A percentile compares a stretch with the other conserved stretches of the same genome.
phyloP scores from a whole-genome alignment of 441 rosid species.

The Croton setiger region DNA sequence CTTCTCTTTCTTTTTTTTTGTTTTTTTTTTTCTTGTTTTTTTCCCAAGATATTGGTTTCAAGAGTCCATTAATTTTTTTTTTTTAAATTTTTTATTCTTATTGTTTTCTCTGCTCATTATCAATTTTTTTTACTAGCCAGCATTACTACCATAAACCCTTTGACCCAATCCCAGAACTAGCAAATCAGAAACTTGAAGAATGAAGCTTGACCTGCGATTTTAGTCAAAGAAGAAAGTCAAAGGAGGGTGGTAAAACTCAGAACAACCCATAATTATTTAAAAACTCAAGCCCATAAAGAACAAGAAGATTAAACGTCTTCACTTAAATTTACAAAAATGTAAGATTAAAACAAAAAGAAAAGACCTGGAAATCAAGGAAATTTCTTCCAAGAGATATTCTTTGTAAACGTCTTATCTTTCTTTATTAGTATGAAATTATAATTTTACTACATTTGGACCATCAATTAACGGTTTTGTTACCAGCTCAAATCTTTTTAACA shows the following conservation, averaged over 20 bases:
- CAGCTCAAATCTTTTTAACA: neutral
- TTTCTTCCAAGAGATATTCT: neutral
- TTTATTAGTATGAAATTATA: neutral
- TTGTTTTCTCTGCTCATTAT: neutral
- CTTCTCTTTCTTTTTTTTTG: neutral
- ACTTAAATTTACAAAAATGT: neutral
- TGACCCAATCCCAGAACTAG: conserved; percentile 18
- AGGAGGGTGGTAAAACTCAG: conserved; percentile 19
- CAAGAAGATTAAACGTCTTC: conserved; percentile 3
- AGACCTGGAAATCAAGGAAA: neutral
- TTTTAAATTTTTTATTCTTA: neutral
- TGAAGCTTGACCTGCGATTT: conserved; percentile 34
- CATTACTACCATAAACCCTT: conserved; percentile 5
- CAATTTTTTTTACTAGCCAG: conserved; percentile 9
- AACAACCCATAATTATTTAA: too few relatives aligned
- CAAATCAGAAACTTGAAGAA: conserved; percentile 25
- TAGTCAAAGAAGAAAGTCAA: conserved; percentile 28
- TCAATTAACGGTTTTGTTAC: neutral
- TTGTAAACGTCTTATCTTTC: neutral
- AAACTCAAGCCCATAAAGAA: neutral
- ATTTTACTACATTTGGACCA: neutral
- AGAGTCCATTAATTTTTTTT: neutral
- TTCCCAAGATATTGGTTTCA: neutral
- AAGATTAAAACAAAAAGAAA: neutral
- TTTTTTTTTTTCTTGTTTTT: too few relatives aligned